Percentiles rank a stretch among this genome's conserved stretches.
phyloP scores from a whole-genome alignment of 2,329 filamentous ascomycete genomes.

The Trichoderma sp. region DNA sequence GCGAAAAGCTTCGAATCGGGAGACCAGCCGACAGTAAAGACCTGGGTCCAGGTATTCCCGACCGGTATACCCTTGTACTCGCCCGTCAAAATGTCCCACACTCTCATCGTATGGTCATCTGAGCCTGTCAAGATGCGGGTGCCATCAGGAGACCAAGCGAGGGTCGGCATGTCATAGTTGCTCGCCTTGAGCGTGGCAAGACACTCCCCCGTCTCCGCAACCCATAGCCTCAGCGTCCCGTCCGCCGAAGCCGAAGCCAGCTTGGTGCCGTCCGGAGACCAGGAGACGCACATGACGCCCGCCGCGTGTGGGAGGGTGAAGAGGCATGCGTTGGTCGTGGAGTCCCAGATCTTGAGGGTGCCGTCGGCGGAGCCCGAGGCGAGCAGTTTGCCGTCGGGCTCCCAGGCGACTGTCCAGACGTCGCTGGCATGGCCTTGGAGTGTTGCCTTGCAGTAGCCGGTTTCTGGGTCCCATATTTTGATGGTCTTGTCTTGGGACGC shows the following conservation, averaged over 20 bases:
- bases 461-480: neutral
- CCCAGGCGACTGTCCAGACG: neutral
- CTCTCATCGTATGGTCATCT: neutral
- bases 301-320: neutral
- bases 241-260: neutral
- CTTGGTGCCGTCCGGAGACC: neutral
- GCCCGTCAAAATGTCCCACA: neutral
- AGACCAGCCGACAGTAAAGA: neutral
- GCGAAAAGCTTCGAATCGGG: neutral
- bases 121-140: neutral
- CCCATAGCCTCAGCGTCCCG: neutral
- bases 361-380: neutral
- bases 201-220: neutral
- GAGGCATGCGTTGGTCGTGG: neutral
- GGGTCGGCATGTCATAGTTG: neutral
- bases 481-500: neutral
- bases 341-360: neutral
- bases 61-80: neutral
- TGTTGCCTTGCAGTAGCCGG: neutral
- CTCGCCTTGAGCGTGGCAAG: neutral
- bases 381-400: neutral
- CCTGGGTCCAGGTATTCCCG: neutral
- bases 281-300: neutral
- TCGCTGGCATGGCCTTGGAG: neutral
- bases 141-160: neutral